Evolutionary conservation across 208 protist species (phyloP), one percentile per base, ranked within the genome.

Genomic region (Hexamita inflata): DNA sequence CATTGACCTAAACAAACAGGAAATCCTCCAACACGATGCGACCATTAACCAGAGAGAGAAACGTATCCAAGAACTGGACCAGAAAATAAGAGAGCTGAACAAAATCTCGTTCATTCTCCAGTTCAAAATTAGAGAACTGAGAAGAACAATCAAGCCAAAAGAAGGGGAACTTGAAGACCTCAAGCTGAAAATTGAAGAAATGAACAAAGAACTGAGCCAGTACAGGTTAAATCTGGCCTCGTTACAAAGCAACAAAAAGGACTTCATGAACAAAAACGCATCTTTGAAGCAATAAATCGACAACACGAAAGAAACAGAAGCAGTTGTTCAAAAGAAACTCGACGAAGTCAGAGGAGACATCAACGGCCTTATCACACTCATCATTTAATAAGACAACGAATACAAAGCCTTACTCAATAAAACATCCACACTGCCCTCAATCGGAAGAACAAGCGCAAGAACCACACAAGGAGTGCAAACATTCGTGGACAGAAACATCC

Each of bases 161-260:
- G 64, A 70, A 9, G 32, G 15, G 15, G 30, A 70, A 45, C 64
- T 13, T 32, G 32, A 7, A n/a, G 26, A n/a, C n/a, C 40, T 70
- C 4, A 70, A 70, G 35, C 4, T 70, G 7, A n/a, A 38, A 49
- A 7, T 70, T n/a, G 42, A 70, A 42, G 64, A 70, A n/a, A 70
- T 70, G 64, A 70, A 70, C 38, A 7, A n/a, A n/a, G 64, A 70
- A n/a, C 64, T 70, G 28, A n/a, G 38, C 24, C 15, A 40, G 11
- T 70, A 70, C 35, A n/a, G 64, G 28, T 15, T 38, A n/a, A 49
- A n/a, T n/a, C 35, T 70, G 9, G 11, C 42, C 32, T 34, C 11
- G 35, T n/a, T 70, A 15, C 26, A 70, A 34, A 49, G 11, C 32
- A 70, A n/a, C n/a, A n/a, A 70, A n/a, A 70, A 70, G 35, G 64